Conservation (phyloP, 106 monocot genomes). For the Dioscorea alata region DNA sequence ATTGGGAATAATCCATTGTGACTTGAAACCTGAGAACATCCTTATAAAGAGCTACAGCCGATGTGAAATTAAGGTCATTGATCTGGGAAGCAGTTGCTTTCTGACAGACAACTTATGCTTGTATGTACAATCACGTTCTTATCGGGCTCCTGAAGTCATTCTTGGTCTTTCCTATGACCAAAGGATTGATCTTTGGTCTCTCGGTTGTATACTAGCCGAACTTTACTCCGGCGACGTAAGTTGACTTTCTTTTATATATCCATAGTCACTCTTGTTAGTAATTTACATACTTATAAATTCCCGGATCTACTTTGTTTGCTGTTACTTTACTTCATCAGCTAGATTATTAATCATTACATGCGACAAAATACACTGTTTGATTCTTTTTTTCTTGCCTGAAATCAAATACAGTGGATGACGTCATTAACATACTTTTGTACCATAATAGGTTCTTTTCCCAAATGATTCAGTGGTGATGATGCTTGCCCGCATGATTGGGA, state of each 20-base stretch:
- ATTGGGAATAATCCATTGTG: slow-evolving; percentile 84
- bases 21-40: slow-evolving; percentile 93
- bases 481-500: slow-evolving; percentile 84
- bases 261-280: no score
- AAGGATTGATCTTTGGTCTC: slow-evolving; percentile 94
- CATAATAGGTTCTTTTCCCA: slow-evolving; percentile 72
- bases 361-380: no score
- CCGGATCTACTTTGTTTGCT: no score
- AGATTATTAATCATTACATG: no score
- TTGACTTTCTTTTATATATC: slow-evolving; percentile 1
- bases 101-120: slow-evolving; percentile 62
- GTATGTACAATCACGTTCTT: slow-evolving; percentile 94
- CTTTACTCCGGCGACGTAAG: slow-evolving; percentile 92
- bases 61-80: slow-evolving; percentile 92
- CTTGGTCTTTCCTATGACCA: slow-evolving; percentile 76
- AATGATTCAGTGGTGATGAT: slow-evolving; percentile 64
- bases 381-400: no score
- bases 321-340: no score
- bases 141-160: slow-evolving; percentile 96
- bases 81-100: slow-evolving; percentile 98
- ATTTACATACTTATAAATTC: no score
- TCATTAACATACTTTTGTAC: background rate
- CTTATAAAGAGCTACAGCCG: slow-evolving; percentile 92
- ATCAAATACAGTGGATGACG: background rate
- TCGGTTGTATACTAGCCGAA: slow-evolving; percentile 91